Percentiles rank a stretch among this genome's conserved stretches.
These are phyloP conservation scores for Posidonia australis DNA, from an alignment of 106 monocot species.

Conservation along the genomic window DNA sequence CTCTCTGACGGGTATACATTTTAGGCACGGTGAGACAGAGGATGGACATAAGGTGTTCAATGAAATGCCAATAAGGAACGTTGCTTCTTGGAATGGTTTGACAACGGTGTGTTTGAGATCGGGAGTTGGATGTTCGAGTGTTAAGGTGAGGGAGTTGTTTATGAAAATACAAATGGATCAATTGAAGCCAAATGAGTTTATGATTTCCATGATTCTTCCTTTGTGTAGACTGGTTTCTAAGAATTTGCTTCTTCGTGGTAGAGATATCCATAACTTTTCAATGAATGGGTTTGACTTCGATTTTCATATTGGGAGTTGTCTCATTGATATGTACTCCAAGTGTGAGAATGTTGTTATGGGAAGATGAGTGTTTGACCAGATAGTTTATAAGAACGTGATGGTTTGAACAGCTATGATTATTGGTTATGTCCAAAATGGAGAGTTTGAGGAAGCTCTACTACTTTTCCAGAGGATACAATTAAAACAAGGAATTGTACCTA, in stretches of 20 bases:
- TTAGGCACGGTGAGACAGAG: background rate
- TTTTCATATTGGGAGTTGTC: conserved; percentile 47
- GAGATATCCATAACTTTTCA: conserved; percentile 51
- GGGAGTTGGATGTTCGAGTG: background rate
- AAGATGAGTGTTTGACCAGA: conserved; percentile 44
- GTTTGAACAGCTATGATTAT: conserved; percentile 59
- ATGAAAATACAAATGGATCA: conserved; percentile 37
- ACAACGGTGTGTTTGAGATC: conserved; percentile 16
- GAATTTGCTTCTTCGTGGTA: conserved; percentile 9
- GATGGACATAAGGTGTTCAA: conserved; percentile 53
- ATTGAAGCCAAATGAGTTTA: conserved; percentile 40
- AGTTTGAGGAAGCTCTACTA: conserved; percentile 37
- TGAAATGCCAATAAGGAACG: conserved; percentile 47
- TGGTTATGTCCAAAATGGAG: conserved; percentile 44
- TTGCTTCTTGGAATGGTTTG: conserved; percentile 53
- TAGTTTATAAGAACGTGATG: conserved; percentile 45
- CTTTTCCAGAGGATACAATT: conserved; percentile 47
- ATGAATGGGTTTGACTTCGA: conserved; percentile 33
- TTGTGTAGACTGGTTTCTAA: conserved; percentile 9
- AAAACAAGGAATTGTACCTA: conserved; percentile 26
- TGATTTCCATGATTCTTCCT: conserved; percentile 41
- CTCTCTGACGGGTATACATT: conserved; percentile 37
- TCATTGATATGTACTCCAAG: conserved; percentile 58
- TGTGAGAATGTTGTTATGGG: conserved; percentile 15
- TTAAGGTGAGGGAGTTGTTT: conserved; percentile 29